phyloP scores from a whole-genome alignment of 768 basidiomycete genomes.

The Chalciporus chontae region DNA sequence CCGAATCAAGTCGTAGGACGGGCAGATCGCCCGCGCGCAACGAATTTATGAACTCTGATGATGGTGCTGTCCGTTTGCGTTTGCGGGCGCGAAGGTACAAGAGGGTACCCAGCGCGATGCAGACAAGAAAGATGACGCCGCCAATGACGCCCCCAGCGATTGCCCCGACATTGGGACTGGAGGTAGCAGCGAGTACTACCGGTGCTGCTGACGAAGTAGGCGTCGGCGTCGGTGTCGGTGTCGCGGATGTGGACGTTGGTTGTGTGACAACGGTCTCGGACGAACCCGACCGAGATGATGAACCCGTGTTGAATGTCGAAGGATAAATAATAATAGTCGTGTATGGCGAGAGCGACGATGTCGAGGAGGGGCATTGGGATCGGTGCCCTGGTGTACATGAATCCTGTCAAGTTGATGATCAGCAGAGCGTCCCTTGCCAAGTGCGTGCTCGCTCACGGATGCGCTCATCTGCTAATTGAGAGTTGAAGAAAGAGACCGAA shows the following conservation, averaged over 20 bases:
- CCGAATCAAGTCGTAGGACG: slow-evolving; percentile 27
- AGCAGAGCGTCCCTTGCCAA: too few relatives aligned
- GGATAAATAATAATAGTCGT: too few relatives aligned
- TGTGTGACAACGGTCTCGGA: too few relatives aligned
- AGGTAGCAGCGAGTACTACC: slow-evolving; percentile 7
- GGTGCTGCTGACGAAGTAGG: background rate
- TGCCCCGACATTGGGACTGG: slow-evolving; percentile 34
- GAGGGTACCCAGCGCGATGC: slow-evolving; percentile 35
- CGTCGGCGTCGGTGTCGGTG: background rate
- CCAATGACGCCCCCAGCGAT: slow-evolving; percentile 56
- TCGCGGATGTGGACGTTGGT: background rate
- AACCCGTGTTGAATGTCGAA: too few relatives aligned
- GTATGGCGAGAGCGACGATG: too few relatives aligned
- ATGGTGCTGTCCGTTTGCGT: slow-evolving; percentile 48
- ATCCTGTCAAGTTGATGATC: too few relatives aligned
- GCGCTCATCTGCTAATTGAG: too few relatives aligned
- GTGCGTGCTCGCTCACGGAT: too few relatives aligned
- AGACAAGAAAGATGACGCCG: slow-evolving; percentile 37
- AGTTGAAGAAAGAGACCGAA: background rate
- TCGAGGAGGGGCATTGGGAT: too few relatives aligned
- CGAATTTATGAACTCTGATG: slow-evolving; percentile 51
- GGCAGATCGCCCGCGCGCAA: slow-evolving; percentile 21
- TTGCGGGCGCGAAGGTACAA: slow-evolving; percentile 40
- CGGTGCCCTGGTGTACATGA: too few relatives aligned
- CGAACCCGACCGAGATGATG: too few relatives aligned